Conservation (phyloP, 2,329 filamentous ascomycete species). For the Penicillium olsonii region DNA sequence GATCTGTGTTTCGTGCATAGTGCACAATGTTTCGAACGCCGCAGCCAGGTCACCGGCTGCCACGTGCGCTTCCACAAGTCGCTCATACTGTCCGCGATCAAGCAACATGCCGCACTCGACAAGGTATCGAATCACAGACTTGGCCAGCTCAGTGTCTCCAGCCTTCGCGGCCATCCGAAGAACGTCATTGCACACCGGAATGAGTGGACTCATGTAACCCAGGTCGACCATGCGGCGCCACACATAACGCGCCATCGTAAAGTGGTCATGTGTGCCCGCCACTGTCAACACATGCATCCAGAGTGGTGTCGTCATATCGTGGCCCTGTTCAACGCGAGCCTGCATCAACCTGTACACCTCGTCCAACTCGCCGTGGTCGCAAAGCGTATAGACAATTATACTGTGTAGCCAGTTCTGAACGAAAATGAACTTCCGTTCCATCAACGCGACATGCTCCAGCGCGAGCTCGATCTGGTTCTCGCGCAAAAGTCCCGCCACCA, state of each 20-base stretch:
- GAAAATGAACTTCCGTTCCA: slow-evolving; percentile 58
- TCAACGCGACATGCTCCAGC: slow-evolving; percentile 66
- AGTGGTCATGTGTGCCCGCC: slow-evolving; percentile 65
- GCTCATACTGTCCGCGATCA: slow-evolving; percentile 73
- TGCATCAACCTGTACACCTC: slow-evolving; percentile 72
- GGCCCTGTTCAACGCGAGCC: slow-evolving; percentile 52
- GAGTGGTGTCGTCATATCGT: slow-evolving; percentile 56
- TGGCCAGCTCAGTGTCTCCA: slow-evolving; percentile 68
- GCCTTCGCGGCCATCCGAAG: slow-evolving; percentile 70
- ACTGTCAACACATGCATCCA: slow-evolving; percentile 74
- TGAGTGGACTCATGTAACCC: slow-evolving; percentile 61
- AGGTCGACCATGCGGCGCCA: slow-evolving; percentile 69
- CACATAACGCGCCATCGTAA: slow-evolving; percentile 65
- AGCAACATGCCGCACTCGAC: slow-evolving; percentile 58
- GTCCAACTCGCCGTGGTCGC: slow-evolving; percentile 71
- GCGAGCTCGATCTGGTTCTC: slow-evolving; percentile 84
- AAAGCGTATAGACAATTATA: slow-evolving; percentile 72
- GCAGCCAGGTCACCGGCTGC: slow-evolving; percentile 60
- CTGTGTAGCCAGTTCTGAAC: slow-evolving; percentile 76
- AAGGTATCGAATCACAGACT: slow-evolving; percentile 68
- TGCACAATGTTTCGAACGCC: slow-evolving; percentile 69
- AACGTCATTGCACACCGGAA: slow-evolving; percentile 67
- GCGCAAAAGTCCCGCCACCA: slow-evolving; percentile 73
- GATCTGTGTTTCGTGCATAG: slow-evolving; percentile 69
- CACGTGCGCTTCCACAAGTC: slow-evolving; percentile 71